Evolutionary conservation across 768 basidiomycete genomes (phyloP), one percentile per base, ranked within the genome.

Genomic region (Phylloporus scabripes): DNA sequence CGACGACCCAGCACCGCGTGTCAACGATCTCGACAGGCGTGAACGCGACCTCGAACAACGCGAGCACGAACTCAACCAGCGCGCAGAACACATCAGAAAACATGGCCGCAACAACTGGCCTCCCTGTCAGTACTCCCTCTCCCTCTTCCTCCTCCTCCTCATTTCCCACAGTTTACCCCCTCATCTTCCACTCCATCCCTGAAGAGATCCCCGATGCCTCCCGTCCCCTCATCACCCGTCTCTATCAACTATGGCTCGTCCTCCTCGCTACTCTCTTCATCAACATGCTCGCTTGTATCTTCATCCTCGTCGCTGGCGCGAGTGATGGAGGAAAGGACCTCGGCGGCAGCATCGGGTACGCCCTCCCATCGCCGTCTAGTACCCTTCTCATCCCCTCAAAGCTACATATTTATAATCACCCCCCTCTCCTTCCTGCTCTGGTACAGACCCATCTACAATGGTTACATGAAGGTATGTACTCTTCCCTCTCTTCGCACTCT

Each of bases 401-500:
- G 90, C 48, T 92, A 94, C 63, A 46, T 92, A 34, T 74, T 90
- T 46, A 70, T 94, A 44, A 96, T 97, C 60, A 69, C 82, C 10
- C 68, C 79, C 32, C 66, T 82, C 31, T 92, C 90, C 12, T 98
- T 99, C 74, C 74, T 97, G 52, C 75, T 93, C 53, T 97, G 95
- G 95, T 99, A 95, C 67, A 82, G 92, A 61, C 94, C 95, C 14
- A 89, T 94, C 63, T 98, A 98, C 74, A 94, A 96, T 60, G 94
- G 90, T 46, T 95, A 92, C 74, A 91, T 92, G 84, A 95, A 96
- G 80, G 94, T 85, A 60, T 64, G 74, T 49, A 31, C 45, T 32
- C 37, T 36, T 23, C 31, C 52, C 18, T 52, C 61, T 56, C 63
- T 58, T 54, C 58, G 59, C 45, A 49, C 48, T 42, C 41, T 46